Evolutionary conservation across 2,329 filamentous ascomycete genomes (phyloP).

Genomic region (Cladosporium halotolerans): DNA sequence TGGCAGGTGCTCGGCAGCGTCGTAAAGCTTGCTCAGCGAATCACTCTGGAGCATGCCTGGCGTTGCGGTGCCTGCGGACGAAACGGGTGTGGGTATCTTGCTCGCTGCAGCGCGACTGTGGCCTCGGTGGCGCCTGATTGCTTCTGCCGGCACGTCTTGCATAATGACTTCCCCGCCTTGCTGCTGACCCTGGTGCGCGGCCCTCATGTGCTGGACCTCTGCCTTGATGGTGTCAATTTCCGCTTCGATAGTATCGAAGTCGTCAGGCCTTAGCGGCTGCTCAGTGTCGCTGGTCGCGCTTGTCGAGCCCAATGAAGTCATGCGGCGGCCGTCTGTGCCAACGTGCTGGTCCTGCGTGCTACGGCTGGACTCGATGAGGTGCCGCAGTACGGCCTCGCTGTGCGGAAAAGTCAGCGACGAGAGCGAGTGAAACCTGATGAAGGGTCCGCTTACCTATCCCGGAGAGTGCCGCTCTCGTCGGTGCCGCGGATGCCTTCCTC

Average conservation of each 20-base stretch:
- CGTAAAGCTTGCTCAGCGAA: neutral
- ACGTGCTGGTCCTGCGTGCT: conserved; percentile 13
- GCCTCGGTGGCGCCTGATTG: neutral
- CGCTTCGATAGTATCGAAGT: conserved; percentile 19
- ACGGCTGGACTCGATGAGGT: conserved; percentile 16
- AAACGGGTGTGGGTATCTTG: neutral
- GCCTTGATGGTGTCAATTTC: conserved; percentile 20
- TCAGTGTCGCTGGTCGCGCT: neutral
- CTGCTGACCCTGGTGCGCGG: neutral
- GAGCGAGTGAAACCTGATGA: neutral
- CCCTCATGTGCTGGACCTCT: conserved; percentile 13
- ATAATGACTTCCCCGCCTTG: neutral
- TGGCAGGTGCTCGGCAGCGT: conserved; percentile 4
- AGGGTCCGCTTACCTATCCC: conserved; percentile 15
- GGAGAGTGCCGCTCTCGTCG: conserved; percentile 18
- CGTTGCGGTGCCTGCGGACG: neutral
- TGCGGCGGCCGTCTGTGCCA: conserved; percentile 12
- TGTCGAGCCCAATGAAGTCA: conserved; percentile 4
- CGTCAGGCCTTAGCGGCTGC: conserved; percentile 6
- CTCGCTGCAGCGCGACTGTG: neutral
- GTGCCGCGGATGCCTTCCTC: conserved; percentile 10
- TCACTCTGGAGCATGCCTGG: neutral
- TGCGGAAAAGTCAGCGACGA: conserved; percentile 6
- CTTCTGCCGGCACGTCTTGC: neutral
- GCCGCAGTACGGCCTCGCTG: conserved; percentile 18